Evolutionary conservation across 2,329 filamentous ascomycete species (phyloP), one percentile per base, ranked within the genome.

Genomic region (Pseudogymnoascus destructans): DNA sequence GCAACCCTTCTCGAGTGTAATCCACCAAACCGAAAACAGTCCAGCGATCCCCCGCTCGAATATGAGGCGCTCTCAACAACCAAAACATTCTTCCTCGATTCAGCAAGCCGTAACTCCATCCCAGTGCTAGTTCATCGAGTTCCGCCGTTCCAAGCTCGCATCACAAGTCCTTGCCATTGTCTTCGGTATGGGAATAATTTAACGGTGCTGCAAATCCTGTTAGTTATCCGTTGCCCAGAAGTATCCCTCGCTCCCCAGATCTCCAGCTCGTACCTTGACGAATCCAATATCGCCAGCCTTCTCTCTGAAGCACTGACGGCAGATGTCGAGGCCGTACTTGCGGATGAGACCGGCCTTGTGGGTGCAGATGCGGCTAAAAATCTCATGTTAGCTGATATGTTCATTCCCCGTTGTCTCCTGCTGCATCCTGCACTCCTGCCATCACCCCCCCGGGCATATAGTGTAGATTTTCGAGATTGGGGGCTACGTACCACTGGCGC

Each of bases 341-440:
- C 93, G 91, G 85, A 98, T 95, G 70, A 98, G 85, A 95, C 93
- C 93, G 73, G 93, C 92, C 74, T 83, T 85, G 87, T 98, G 92
- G 74, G 90, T 89, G 89, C 85, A 88, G 73, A 87, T 84, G 73
- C 85, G 85, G 81, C 85, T 88, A 71, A 32, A 30, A 59, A 63
- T 46, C 62, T 62, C 59, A 58, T 40, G 58, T 68, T 58, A 66
- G 64, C 62, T 57, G 46, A 11, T 8, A 52, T 52, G 46, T 52
- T 52, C 46, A 27, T 15, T 38, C 54, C 13, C 54, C 7, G 11
- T 42, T 42, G 35, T 58, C 17, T 17, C 40, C 15, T 38, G 25
- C 49, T 56, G 21, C 52, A 30, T 56, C 57, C 15, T 46, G 57
- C 60, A 52, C 61, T 15, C 60, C 56, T 59, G 49, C 57, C 60